These are phyloP conservation scores for Ilex paraguariensis DNA, from an alignment of 305 asterid species.

Conservation along the genomic window DNA sequence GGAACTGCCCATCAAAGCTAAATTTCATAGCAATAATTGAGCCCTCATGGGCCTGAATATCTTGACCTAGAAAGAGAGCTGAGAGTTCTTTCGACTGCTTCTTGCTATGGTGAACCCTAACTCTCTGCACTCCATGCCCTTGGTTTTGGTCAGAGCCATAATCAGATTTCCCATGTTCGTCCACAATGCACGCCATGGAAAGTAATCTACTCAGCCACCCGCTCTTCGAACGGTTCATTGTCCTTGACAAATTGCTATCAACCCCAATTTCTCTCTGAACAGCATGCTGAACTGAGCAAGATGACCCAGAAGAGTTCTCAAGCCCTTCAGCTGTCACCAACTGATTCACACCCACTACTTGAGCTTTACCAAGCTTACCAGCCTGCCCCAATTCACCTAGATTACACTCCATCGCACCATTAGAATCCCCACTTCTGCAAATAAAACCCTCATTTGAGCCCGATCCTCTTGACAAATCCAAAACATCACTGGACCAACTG, in stretches of 20 bases:
- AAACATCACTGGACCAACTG: conserved; percentile 34
- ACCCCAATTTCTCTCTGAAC: conserved; percentile 22
- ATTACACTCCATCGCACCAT: conserved; percentile 23
- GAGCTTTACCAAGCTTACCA: conserved; percentile 19
- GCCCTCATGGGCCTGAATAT: conserved; percentile 83
- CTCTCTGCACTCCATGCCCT: conserved; percentile 38
- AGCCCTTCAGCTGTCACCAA: conserved; percentile 18
- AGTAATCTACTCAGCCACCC: conserved; percentile 54
- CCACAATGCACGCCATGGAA: conserved; percentile 45
- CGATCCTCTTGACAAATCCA: conserved; percentile 20
- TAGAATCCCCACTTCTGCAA: conserved; percentile 20
- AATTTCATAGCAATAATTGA: conserved; percentile 81
- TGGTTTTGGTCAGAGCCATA: conserved; percentile 19
- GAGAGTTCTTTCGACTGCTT: conserved; percentile 74
- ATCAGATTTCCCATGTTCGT: conserved; percentile 24
- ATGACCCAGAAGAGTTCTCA: conserved; percentile 17
- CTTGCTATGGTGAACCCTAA: conserved; percentile 51
- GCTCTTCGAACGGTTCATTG: conserved; percentile 34
- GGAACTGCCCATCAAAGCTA: conserved; percentile 71
- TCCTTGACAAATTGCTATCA: conserved; percentile 16
- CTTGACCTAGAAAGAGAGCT: conserved; percentile 70
- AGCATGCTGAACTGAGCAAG: conserved; percentile 21
- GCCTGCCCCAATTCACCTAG: conserved; percentile 19
- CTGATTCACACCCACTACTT: conserved; percentile 17
- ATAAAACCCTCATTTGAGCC: conserved; percentile 22